phyloP scores from a whole-genome alignment of 306 rosid species.

The Malus sylvestris region DNA sequence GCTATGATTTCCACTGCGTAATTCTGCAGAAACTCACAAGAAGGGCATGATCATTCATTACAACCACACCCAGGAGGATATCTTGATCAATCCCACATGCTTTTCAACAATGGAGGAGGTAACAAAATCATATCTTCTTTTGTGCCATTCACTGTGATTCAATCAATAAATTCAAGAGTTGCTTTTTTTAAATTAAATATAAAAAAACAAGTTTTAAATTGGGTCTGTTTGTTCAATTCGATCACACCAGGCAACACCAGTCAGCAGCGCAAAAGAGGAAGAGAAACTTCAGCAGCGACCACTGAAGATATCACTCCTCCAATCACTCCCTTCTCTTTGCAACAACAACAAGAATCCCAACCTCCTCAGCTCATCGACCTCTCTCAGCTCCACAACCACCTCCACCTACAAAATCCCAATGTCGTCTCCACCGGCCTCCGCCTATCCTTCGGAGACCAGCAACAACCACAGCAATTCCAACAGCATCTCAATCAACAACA shows the following conservation, averaged over 20 bases:
- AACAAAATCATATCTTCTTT: neutral
- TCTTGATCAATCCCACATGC: constrained; percentile 60
- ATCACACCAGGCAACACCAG: constrained; percentile 19
- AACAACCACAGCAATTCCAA: constrained; percentile 29
- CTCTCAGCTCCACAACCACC: constrained; percentile 63
- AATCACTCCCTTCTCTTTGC: constrained; percentile 45
- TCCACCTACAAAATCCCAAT: constrained; percentile 46
- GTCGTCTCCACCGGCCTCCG: constrained; percentile 85
- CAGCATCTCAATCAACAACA: constrained; percentile 24
- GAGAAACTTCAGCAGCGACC: constrained; percentile 40
- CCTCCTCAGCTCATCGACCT: constrained; percentile 64
- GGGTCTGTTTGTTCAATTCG: neutral
- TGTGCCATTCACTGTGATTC: neutral
- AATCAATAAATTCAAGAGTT: neutral
- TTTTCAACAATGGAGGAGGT: constrained; percentile 61
- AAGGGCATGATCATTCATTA: constrained; percentile 60
- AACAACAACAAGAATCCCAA: constrained; percentile 29
- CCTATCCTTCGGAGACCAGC: constrained; percentile 61
- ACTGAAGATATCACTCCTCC: constrained; percentile 27
- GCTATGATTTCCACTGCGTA: neutral
- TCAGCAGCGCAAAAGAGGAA: constrained; percentile 66
- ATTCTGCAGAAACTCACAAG: constrained; percentile 57
- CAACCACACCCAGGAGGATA: constrained; percentile 51
- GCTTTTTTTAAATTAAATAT: too few relatives aligned
- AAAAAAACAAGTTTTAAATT: neutral